A percentile compares a stretch with the other conserved stretches of the same genome.
Evolutionary conservation across 2,329 filamentous ascomycete genomes (phyloP).

Genomic region (Ophiosphaerella herpotricha): DNA sequence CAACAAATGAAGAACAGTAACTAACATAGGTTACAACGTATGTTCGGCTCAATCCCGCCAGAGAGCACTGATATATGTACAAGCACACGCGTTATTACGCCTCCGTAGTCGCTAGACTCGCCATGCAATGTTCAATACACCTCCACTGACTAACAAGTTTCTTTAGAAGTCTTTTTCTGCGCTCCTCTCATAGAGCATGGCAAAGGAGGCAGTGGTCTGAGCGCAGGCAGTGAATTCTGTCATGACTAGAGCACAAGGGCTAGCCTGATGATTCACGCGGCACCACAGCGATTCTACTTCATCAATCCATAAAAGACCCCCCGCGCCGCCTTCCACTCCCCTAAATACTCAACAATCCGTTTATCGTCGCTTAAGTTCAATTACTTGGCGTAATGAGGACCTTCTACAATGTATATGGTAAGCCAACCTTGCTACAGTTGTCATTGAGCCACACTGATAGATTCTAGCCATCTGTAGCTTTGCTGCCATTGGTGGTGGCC

Average conservation of each 20-base stretch:
- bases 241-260: slow-evolving; percentile 14
- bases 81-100: no score
- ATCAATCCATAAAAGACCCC: slow-evolving; percentile 15
- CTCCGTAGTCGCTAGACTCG: no score
- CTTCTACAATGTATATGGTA: slow-evolving; percentile 58
- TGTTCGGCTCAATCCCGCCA: no score
- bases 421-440: not conserved
- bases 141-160: no score
- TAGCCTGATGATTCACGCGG: slow-evolving; percentile 24
- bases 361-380: slow-evolving; percentile 9
- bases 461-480: slow-evolving; percentile 56
- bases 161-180: no score
- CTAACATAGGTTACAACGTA: no score
- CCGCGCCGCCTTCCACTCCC: slow-evolving; percentile 1
- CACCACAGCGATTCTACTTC: not conserved
- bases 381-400: slow-evolving; percentile 40
- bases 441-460: not conserved
- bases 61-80: no score
- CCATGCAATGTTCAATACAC: no score
- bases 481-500: slow-evolving; percentile 59
- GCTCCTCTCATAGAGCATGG: no score
- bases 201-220: no score
- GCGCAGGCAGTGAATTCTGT: slow-evolving; percentile 14
- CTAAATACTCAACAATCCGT: slow-evolving; percentile 4
- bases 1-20: no score